phyloP scores from a whole-genome alignment of 2,329 filamentous ascomycete species.

The Sarocladiaceae sp. region DNA sequence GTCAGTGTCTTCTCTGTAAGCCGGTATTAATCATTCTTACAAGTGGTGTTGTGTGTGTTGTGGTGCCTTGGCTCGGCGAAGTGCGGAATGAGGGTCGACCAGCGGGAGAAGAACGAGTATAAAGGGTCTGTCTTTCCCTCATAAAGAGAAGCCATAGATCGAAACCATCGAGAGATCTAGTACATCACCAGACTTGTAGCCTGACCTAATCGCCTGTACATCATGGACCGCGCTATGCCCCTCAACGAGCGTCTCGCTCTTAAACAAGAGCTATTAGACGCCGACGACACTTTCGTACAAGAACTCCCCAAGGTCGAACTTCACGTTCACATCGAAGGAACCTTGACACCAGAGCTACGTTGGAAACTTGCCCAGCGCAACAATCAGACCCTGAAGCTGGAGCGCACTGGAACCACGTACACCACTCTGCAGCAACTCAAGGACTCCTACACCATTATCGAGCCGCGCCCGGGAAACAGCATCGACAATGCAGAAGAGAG shows the following conservation, averaged over 20 bases:
- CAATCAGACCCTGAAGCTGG: conserved; percentile 47
- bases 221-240: conserved; percentile 2
- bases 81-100: no score
- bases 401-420: conserved; percentile 47
- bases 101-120: no score
- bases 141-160: no score
- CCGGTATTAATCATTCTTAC: no score
- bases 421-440: conserved; percentile 47
- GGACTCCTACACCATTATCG: conserved; percentile 36
- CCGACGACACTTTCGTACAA: conserved; percentile 39
- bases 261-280: not conserved
- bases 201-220: no score
- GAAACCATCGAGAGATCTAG: not conserved
- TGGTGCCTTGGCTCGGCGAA: no score
- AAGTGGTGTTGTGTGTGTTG: no score
- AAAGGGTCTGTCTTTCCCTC: no score
- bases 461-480: conserved; percentile 16
- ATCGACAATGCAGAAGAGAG: conserved; percentile 21
- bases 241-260: conserved; percentile 8
- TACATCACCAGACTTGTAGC: not conserved
- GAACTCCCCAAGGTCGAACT: conserved; percentile 71
- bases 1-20: no score
- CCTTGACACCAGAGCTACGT: conserved; percentile 58
- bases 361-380: conserved; percentile 62
- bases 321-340: conserved; percentile 70